A percentile compares a stretch with the other conserved stretches of the same genome.
phyloP scores from a whole-genome alignment of 164 flowering plant genomes.

The Taxillus chinensis region DNA sequence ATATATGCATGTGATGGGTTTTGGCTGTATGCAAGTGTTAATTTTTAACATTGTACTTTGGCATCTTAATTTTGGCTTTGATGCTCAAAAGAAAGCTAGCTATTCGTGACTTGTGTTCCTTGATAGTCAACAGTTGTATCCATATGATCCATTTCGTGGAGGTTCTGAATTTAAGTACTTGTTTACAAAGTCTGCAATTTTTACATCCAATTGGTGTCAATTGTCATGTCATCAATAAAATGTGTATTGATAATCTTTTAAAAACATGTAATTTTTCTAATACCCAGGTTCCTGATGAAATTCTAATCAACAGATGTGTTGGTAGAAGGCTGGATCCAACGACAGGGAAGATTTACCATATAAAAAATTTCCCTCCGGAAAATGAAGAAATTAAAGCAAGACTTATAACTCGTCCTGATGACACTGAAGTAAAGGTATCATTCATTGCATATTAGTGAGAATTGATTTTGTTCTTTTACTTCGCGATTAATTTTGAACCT shows the following conservation, averaged over 20 bases:
- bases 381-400: slow-evolving; percentile 65
- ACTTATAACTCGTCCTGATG: slow-evolving; percentile 77
- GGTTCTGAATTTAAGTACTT: background rate
- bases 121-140: background rate
- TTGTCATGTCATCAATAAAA: too few relatives aligned
- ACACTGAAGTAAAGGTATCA: slow-evolving; percentile 69
- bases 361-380: slow-evolving; percentile 74
- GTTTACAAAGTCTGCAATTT: background rate
- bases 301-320: slow-evolving; percentile 80
- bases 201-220: background rate
- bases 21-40: too few relatives aligned
- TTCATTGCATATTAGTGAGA: background rate
- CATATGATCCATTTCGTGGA: background rate
- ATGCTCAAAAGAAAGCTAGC: background rate
- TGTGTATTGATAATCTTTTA: slow-evolving; percentile 1
- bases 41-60: too few relatives aligned
- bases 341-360: slow-evolving; percentile 84
- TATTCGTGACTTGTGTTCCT: background rate
- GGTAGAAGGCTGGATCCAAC: slow-evolving; percentile 89
- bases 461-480: too few relatives aligned
- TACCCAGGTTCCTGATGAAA: slow-evolving; percentile 91
- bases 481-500: too few relatives aligned
- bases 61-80: background rate
- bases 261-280: slow-evolving; percentile 9
- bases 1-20: too few relatives aligned